phyloP scores from a whole-genome alignment of 768 basidiomycete species.

The Ramaria sp. region DNA sequence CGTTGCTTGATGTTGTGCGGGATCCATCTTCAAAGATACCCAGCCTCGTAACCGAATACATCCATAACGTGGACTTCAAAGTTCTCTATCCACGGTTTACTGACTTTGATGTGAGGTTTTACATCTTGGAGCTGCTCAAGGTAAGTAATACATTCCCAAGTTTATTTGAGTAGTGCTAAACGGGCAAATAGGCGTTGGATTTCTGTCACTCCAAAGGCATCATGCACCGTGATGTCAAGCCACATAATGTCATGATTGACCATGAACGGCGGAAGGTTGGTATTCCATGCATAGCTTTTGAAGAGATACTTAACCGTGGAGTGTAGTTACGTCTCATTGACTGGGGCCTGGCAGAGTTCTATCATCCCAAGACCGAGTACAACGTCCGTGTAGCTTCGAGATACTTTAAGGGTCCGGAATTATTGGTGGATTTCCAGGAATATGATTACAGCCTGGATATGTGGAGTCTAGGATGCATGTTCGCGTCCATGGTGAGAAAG shows the following conservation, averaged over 20 bases:
- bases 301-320: background rate
- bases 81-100: conserved; percentile 90
- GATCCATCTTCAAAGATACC: conserved; percentile 96
- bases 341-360: conserved; percentile 98
- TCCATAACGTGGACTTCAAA: conserved; percentile 98
- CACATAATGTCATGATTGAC: conserved; percentile 99
- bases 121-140: conserved; percentile 95
- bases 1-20: conserved; percentile 88
- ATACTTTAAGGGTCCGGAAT: conserved; percentile 97
- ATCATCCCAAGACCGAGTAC: conserved; percentile 95
- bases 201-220: conserved; percentile 98
- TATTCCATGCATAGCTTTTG: background rate
- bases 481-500: conserved; percentile 83
- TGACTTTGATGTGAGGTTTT: conserved; percentile 91
- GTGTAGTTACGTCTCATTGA: conserved; percentile 86
- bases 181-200: conserved; percentile 66
- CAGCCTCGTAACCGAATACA: conserved; percentile 93
- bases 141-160: conserved; percentile 22
- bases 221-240: conserved; percentile 98
- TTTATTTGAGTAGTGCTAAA: background rate
- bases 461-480: conserved; percentile 99
- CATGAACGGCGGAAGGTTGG: conserved; percentile 88
- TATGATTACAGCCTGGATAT: conserved; percentile 97
- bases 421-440: conserved; percentile 95
- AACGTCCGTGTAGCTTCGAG: conserved; percentile 95